Conservation (phyloP, 208 protist genomes). For the Crithidia expoeki region DNA sequence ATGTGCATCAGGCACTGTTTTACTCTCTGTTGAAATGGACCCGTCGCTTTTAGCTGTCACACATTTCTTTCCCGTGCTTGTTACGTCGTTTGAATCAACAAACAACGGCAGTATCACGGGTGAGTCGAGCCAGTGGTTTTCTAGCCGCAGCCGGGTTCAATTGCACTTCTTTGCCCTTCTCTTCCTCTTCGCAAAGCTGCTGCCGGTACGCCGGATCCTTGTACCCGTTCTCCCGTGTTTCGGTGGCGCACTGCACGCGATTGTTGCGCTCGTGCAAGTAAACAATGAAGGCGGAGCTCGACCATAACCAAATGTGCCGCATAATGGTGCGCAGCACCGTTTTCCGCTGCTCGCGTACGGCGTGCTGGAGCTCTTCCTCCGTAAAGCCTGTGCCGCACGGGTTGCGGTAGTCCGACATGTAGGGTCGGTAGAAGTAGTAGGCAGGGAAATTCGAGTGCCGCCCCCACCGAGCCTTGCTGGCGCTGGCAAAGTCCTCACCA, state of each 20-base stretch:
- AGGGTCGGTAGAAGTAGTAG: conserved; percentile 61
- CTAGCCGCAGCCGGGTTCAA: conserved; percentile 21
- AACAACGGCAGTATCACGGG: not conserved
- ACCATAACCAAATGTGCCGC: conserved; percentile 46
- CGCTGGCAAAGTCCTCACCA: conserved; percentile 24
- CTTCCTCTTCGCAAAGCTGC: conserved; percentile 33
- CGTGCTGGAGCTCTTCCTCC: conserved; percentile 39
- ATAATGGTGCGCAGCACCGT: conserved; percentile 16
- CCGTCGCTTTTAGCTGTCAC: not conserved
- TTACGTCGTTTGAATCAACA: not conserved
- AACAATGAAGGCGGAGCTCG: conserved; percentile 37
- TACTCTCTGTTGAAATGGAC: not conserved
- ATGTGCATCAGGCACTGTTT: not conserved
- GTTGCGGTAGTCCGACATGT: conserved; percentile 40
- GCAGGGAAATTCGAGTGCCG: conserved; percentile 44
- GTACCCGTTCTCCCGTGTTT: conserved; percentile 36
- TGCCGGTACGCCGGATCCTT: conserved; percentile 47
- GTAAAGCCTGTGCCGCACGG: conserved; percentile 58
- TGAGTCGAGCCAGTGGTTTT: conserved; percentile 31
- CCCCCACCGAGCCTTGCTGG: conserved; percentile 10
- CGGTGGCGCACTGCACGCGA: conserved; percentile 41
- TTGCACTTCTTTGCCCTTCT: conserved; percentile 16
- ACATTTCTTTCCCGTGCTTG: not conserved
- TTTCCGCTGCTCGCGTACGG: conserved; percentile 24
- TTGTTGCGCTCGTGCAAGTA: conserved; percentile 44